Base-by-base conservation (phyloP, 257 asterid species). In the Petrea volubilis region DNA sequence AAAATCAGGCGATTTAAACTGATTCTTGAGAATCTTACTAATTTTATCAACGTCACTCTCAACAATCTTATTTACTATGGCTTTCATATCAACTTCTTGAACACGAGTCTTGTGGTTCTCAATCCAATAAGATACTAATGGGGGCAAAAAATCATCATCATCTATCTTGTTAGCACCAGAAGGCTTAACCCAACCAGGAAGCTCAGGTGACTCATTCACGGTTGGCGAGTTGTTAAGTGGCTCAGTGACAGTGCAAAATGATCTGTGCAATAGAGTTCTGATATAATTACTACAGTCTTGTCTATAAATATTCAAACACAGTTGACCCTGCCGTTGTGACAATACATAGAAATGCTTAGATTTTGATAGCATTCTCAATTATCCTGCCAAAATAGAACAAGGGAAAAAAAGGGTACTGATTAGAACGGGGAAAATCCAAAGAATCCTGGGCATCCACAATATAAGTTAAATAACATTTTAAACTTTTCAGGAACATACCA, bases 131-230 rank as follows among this genome's bases (percentile, higher is more conserved):
- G 89, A 78, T 15, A 92, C 51, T 10, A 97, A 85, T 15, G 97
- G 97, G 60, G 96, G 90, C 79, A 88, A 85, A 80, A 92, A 95
- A 72, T 91, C 93, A 34, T 90, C 96, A 55, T 86, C 81, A 13
- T 76, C 70, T 1, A 33, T 5, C 31, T 74, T 77, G 21, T 71
- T 66, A 31, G 51, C 74, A 3, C 5, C 61, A 0, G 79, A 34
- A 64, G 60, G 60, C 73, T 71, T 86, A 60, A 95, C 86, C 99
- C 99, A 91, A 68, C 57, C 71, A 0, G 98, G 98, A 79, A 91
- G 93, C 68, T 74, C 92, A 3, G 98, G 96, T 8, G 96, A 89
- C 78, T 94, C 99, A 7, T 46, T 76, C 7, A 20, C 53, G 34
- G 13, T 59, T 2, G 60, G 53, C 8, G 73, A 58, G 52, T 51